Conservation (phyloP, 1,139 yeast genomes). For the Casaregolazyma suthepensis region DNA sequence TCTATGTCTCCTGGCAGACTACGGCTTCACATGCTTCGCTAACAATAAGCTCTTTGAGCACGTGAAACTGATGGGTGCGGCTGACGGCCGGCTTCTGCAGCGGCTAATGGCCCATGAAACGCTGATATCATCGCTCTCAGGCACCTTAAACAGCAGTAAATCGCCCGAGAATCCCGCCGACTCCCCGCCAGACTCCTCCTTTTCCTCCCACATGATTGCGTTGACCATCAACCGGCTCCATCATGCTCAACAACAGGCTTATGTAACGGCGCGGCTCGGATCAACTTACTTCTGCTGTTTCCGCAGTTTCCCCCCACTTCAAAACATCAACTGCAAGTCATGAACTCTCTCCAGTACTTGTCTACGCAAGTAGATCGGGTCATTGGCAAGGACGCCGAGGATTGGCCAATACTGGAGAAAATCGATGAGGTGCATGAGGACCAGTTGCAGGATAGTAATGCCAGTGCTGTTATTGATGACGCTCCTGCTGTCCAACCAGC, state of each 20-base stretch:
- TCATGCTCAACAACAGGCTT: not conserved
- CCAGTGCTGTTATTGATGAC: not conserved
- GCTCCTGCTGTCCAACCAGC: not conserved
- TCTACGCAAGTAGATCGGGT: slow-evolving; percentile 30
- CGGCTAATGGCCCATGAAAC: not conserved
- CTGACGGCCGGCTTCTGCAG: not conserved
- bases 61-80: not conserved
- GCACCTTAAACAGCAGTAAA: not conserved
- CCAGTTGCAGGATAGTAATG: not conserved
- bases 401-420: slow-evolving; percentile 2
- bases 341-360: slow-evolving; percentile 31
- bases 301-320: not conserved
- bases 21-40: not conserved
- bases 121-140: not conserved
- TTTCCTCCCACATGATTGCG: not conserved
- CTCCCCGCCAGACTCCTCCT: not conserved
- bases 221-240: not conserved
- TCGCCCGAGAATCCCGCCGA: not conserved
- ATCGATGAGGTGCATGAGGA: slow-evolving; percentile 1
- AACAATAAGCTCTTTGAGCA: not conserved
- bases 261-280: not conserved
- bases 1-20: not conserved
- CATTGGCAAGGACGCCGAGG: slow-evolving; percentile 22
- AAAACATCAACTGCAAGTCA: slow-evolving; percentile 7
- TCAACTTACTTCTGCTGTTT: not conserved